phyloP scores from a whole-genome alignment of 345 rosid genomes.

The Streptanthus diversifolius region DNA sequence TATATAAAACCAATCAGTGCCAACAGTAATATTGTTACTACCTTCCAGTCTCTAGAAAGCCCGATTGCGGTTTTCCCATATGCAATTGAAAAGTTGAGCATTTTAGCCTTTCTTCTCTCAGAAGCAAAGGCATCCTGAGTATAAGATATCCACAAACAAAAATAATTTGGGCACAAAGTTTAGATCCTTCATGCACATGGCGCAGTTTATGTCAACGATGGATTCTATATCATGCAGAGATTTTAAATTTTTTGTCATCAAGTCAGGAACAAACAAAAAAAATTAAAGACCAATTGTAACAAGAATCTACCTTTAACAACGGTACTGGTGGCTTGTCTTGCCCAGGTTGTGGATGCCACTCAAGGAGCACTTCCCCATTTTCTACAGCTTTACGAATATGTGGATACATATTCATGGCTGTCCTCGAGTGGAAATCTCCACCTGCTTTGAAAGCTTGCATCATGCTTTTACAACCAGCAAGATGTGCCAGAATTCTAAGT shows the following conservation, averaged over 20 bases:
- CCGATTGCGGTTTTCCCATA: slow-evolving; percentile 91
- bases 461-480: slow-evolving; percentile 90
- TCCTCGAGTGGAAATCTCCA: slow-evolving; percentile 97
- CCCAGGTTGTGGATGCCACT: slow-evolving; percentile 92
- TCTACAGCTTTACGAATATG: slow-evolving; percentile 83
- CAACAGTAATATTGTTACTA: slow-evolving; percentile 28
- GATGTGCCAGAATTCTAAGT: slow-evolving; percentile 96
- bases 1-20: not conserved
- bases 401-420: slow-evolving; percentile 96
- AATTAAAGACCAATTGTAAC: not conserved
- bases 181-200: not conserved
- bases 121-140: slow-evolving; percentile 73
- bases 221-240: not conserved
- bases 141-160: slow-evolving; percentile 10
- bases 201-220: not conserved
- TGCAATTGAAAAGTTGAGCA: slow-evolving; percentile 98
- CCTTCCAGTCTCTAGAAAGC: slow-evolving; percentile 97
- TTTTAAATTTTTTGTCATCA: not conserved
- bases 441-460: slow-evolving; percentile 95
- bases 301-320: slow-evolving; percentile 62
- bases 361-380: slow-evolving; percentile 70
- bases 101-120: slow-evolving; percentile 91
- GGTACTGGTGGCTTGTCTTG: slow-evolving; percentile 95
- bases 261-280: not conserved
- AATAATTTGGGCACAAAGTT: not conserved